Evolutionary conservation across 2,329 filamentous ascomycete species (phyloP).

Genomic region (Fusarium mexicanum): DNA sequence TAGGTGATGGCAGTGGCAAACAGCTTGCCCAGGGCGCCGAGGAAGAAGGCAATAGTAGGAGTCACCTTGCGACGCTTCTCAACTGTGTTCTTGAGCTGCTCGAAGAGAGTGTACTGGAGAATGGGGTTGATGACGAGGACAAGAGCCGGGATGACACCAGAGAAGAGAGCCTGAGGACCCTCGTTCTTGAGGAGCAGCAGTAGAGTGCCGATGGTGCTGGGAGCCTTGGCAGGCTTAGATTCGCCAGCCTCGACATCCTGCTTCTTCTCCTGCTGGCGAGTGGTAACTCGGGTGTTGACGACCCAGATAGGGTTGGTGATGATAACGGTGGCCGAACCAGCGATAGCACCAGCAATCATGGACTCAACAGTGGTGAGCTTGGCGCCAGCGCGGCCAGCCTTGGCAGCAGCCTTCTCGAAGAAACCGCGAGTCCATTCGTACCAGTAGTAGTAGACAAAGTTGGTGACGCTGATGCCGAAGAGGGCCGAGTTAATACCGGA

Average conservation of each 20-base stretch:
- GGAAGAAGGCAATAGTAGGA: conserved; percentile 85
- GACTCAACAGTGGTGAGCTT: conserved; percentile 92
- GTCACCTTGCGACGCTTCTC: conserved; percentile 81
- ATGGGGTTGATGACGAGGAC: conserved; percentile 98
- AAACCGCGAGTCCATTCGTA: conserved; percentile 95
- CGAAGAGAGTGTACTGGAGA: conserved; percentile 97
- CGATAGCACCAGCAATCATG: conserved; percentile 94
- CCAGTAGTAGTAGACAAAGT: conserved; percentile 99
- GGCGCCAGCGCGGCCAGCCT: conserved; percentile 76
- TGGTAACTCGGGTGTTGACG: conserved; percentile 97
- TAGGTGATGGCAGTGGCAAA: conserved; percentile 95
- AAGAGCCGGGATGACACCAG: conserved; percentile 90
- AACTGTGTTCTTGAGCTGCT: conserved; percentile 93
- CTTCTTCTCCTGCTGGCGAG: conserved; percentile 71
- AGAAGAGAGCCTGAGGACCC: conserved; percentile 85
- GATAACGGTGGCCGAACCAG: conserved; percentile 92
- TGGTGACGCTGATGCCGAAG: conserved; percentile 97
- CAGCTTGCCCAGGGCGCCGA: conserved; percentile 93
- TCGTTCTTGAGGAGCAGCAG: conserved; percentile 83
- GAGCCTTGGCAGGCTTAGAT: conserved; percentile 58
- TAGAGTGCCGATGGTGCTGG: conserved; percentile 83
- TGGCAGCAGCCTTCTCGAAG: conserved; percentile 81
- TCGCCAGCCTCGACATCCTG: conserved; percentile 55
- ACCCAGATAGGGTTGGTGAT: conserved; percentile 99
- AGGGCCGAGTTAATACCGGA: conserved; percentile 92